These are phyloP conservation scores for Trypanosomatidae sp. DNA, from an alignment of 208 protist genomes.

Conservation along the genomic window DNA sequence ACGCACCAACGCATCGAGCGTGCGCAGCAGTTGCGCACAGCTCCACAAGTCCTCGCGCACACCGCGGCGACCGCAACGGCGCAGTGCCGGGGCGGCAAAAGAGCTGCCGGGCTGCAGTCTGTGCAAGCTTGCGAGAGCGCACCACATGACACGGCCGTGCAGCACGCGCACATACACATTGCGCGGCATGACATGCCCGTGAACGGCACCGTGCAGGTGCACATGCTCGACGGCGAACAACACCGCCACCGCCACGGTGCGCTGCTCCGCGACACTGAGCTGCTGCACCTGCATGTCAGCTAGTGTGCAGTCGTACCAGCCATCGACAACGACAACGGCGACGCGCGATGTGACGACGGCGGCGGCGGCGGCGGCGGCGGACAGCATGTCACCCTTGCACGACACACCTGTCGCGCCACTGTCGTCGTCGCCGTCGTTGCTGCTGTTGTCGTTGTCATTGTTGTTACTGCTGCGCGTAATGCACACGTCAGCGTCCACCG, in stretches of 20 bases:
- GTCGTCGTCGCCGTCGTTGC: no score
- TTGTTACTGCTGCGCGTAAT: no score
- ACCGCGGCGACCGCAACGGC: conserved; percentile 16
- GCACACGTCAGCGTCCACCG: no score
- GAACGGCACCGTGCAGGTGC: conserved; percentile 60
- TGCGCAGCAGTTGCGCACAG: conserved; percentile 16
- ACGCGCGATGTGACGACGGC: no score
- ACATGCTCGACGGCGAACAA: conserved; percentile 74
- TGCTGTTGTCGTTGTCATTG: no score
- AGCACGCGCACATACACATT: conserved; percentile 64
- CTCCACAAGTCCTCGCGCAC: conserved; percentile 48
- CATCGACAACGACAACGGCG: conserved; percentile 62
- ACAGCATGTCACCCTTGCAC: no score
- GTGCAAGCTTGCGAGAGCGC: conserved; percentile 40
- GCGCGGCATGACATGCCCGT: conserved; percentile 47
- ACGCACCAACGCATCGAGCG: no score
- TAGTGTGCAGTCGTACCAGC: conserved; percentile 68
- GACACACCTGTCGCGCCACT: no score
- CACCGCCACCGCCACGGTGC: conserved; percentile 41
- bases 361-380: no score
- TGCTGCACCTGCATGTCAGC: conserved; percentile 8
- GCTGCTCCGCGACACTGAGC: no score
- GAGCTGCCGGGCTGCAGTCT: conserved; percentile 15
- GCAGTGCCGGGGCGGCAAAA: conserved; percentile 37
- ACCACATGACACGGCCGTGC: conserved; percentile 23